Conservation (phyloP, 2,329 filamentous ascomycete genomes). For the Cladophialophora exuberans region DNA sequence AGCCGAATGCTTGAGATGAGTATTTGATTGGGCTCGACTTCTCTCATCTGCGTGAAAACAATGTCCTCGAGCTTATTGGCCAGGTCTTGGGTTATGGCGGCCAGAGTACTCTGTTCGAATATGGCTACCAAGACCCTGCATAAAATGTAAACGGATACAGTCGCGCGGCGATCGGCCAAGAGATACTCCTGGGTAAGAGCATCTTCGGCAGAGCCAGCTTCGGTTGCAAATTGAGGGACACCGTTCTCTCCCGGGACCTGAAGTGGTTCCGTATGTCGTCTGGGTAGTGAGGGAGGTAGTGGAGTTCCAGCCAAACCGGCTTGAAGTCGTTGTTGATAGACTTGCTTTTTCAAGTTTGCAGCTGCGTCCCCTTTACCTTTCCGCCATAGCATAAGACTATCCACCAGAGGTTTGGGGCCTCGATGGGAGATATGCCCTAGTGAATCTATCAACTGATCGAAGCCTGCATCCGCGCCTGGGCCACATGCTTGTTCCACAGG, state of each 20-base stretch:
- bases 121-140: conserved; percentile 94
- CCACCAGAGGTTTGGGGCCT: conserved; percentile 92
- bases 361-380: conserved; percentile 94
- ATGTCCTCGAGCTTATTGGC: conserved; percentile 92
- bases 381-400: conserved; percentile 97
- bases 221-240: conserved; percentile 35
- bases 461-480: conserved; percentile 80
- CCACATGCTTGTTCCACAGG: conserved; percentile 90
- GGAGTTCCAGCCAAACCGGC: conserved; percentile 7
- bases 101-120: conserved; percentile 83
- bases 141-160: conserved; percentile 92
- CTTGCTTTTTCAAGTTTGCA: conserved; percentile 61
- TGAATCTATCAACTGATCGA: conserved; percentile 92
- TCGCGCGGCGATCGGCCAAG: conserved; percentile 84
- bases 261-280: conserved; percentile 75
- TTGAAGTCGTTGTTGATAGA: conserved; percentile 27
- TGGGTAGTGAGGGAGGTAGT: conserved; percentile 53
- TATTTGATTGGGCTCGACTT: conserved; percentile 79
- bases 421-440: conserved; percentile 92
- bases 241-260: conserved; percentile 49
- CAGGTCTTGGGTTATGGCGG: conserved; percentile 84
- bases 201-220: conserved; percentile 38
- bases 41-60: conserved; percentile 93
- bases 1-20: conserved; percentile 74
- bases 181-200: conserved; percentile 61